Evolutionary conservation across 176 grass and related monocot species (phyloP).

Genomic region (Saccharum spontaneum): DNA sequence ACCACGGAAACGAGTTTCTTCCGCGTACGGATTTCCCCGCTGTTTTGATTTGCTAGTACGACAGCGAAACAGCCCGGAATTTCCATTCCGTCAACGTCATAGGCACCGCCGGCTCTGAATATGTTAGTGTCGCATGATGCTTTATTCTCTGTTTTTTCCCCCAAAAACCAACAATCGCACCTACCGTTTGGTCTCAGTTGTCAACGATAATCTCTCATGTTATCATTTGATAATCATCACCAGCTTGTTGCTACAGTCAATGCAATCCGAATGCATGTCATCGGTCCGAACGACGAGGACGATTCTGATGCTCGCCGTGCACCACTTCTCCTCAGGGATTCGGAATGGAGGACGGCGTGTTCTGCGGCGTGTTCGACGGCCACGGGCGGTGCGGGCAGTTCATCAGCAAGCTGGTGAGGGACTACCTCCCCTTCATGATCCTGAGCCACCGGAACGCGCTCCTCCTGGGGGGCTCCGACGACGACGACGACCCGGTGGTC

Average conservation of each 20-base stretch:
- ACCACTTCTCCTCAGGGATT: conserved; percentile 52
- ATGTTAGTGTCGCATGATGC: too few relatives aligned
- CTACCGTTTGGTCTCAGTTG: not conserved
- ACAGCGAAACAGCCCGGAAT: not conserved
- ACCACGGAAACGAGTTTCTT: not conserved
- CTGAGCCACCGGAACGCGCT: conserved; percentile 71
- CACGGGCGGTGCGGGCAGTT: conserved; percentile 72
- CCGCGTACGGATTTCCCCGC: not conserved
- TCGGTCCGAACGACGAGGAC: not conserved
- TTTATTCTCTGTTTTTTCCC: not conserved
- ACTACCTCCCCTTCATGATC: conserved; percentile 75
- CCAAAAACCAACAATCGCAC: conserved; percentile 7
- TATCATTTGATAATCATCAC: not conserved
- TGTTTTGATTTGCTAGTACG: not conserved
- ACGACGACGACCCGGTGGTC: not conserved
- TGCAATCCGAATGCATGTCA: not conserved
- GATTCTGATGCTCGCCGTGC: not conserved
- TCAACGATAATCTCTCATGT: not conserved
- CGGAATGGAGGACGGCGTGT: conserved; percentile 84
- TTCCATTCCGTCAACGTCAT: not conserved
- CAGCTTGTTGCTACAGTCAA: not conserved
- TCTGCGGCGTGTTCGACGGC: conserved; percentile 95
- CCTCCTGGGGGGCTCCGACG: conserved; percentile 25
- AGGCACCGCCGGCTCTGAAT: not conserved
- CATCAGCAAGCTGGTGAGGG: conserved; percentile 69